These are phyloP conservation scores for Talaromyces adpressus DNA, from an alignment of 495 filamentous ascomycete genomes.

Conservation along the genomic window DNA sequence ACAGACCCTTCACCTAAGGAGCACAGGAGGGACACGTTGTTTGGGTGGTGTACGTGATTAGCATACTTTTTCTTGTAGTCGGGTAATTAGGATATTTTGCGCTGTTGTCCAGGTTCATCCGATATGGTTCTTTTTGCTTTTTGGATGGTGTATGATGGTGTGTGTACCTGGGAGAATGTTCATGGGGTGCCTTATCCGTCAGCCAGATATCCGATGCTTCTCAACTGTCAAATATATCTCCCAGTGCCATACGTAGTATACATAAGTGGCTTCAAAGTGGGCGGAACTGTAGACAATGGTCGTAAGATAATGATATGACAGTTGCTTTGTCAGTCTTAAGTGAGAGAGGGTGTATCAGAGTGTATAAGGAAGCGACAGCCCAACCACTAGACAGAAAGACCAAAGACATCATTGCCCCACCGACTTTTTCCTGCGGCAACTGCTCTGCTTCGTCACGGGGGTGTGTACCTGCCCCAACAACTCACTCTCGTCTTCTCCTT, in stretches of 20 bases:
- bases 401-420: neutral
- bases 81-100: slow-evolving; percentile 1
- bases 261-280: no score
- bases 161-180: no score
- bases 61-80: neutral
- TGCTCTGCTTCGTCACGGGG: slow-evolving; percentile 1
- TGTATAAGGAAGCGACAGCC: neutral
- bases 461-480: neutral
- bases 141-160: neutral
- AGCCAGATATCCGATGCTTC: neutral
- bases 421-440: no score
- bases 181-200: neutral
- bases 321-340: neutral
- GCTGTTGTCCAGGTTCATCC: neutral
- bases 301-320: neutral
- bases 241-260: no score
- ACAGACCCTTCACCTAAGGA: neutral
- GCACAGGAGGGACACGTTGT: neutral
- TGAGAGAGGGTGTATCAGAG: no score
- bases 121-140: neutral
- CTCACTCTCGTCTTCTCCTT: neutral
- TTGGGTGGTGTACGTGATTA: neutral
- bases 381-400: neutral
- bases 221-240: neutral
- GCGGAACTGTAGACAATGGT: neutral